Evolutionary conservation across 164 flowering plant species (phyloP).

Genomic region (Amborella trichopoda): DNA sequence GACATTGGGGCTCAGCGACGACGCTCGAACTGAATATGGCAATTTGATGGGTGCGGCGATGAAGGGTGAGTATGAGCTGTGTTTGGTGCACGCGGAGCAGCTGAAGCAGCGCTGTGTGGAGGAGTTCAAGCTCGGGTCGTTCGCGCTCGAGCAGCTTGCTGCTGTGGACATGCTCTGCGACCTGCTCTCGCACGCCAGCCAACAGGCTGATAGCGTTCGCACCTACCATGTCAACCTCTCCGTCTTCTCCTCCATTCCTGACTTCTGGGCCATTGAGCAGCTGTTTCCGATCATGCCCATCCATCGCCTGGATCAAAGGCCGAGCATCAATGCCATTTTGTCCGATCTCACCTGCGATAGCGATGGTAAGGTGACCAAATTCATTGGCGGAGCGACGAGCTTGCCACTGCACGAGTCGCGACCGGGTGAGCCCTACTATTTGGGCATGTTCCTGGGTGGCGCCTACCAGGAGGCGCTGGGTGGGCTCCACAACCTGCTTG

Average conservation of each 20-base stretch:
- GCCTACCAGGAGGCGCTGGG: slow-evolving; percentile 99
- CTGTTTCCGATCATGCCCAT: slow-evolving; percentile 87
- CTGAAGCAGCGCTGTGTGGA: slow-evolving; percentile 72
- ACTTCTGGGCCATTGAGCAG: slow-evolving; percentile 94
- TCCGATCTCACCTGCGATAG: slow-evolving; percentile 98
- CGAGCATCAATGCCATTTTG: slow-evolving; percentile 52
- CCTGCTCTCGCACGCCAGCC: slow-evolving; percentile 14
- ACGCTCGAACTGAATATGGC: slow-evolving; percentile 43
- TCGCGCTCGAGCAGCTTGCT: slow-evolving; percentile 76
- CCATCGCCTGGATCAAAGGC: slow-evolving; percentile 67
- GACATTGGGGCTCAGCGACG: slow-evolving; percentile 41
- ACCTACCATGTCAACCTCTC: slow-evolving; percentile 90
- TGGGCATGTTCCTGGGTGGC: slow-evolving; percentile 99
- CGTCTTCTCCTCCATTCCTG: slow-evolving; percentile 86
- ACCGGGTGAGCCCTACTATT: slow-evolving; percentile 39
- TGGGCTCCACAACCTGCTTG: slow-evolving; percentile 91
- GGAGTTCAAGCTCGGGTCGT: slow-evolving; percentile 75
- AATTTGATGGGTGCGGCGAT: slow-evolving; percentile 41
- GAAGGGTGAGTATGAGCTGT: slow-evolving; percentile 46
- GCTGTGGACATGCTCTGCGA: slow-evolving; percentile 77
- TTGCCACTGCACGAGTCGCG: slow-evolving; percentile 73
- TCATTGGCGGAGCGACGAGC: slow-evolving; percentile 82
- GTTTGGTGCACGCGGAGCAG: slow-evolving; percentile 57
- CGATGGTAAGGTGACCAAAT: slow-evolving; percentile 88
- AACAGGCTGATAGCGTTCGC: slow-evolving; percentile 19